Percentiles rank a stretch among this genome's conserved stretches.
These are phyloP conservation scores for Xylaria grammica DNA, from an alignment of 495 filamentous ascomycete genomes.

Conservation along the genomic window DNA sequence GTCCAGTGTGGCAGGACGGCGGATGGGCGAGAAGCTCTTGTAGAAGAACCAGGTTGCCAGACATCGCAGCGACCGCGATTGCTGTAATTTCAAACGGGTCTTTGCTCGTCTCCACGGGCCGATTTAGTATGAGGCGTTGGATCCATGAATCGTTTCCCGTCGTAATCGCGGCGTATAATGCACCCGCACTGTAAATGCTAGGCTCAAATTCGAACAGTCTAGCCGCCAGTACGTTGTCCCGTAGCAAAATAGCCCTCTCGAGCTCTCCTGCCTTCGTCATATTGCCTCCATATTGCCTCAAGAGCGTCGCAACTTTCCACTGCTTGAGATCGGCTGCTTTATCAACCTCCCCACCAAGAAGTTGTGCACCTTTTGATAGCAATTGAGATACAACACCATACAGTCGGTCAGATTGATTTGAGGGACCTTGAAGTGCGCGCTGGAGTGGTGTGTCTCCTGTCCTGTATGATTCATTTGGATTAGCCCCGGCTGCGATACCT, in stretches of 20 bases:
- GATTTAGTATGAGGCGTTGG: neutral
- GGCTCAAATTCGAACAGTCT: neutral
- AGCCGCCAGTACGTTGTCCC: neutral
- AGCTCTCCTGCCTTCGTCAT: neutral
- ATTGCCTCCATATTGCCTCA: neutral
- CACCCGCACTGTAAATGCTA: conserved; percentile 1
- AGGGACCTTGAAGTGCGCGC: neutral
- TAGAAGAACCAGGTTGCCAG: neutral
- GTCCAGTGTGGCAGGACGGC: neutral
- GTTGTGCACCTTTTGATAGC: neutral
- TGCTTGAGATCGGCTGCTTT: neutral
- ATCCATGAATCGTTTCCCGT: neutral
- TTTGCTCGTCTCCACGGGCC: neutral
- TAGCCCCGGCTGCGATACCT: neutral
- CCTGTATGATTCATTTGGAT: neutral
- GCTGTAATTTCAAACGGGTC: conserved; percentile 7
- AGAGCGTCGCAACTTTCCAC: neutral
- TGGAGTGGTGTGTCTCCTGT: neutral
- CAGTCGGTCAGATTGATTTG: neutral
- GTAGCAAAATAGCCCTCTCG: neutral
- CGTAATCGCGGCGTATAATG: conserved; percentile 2
- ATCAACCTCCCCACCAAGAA: neutral
- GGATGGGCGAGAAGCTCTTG: neutral
- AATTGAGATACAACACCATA: neutral
- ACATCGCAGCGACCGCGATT: neutral